Conservation (phyloP, 73 alveolate species). For the Blepharisma stoltei region DNA sequence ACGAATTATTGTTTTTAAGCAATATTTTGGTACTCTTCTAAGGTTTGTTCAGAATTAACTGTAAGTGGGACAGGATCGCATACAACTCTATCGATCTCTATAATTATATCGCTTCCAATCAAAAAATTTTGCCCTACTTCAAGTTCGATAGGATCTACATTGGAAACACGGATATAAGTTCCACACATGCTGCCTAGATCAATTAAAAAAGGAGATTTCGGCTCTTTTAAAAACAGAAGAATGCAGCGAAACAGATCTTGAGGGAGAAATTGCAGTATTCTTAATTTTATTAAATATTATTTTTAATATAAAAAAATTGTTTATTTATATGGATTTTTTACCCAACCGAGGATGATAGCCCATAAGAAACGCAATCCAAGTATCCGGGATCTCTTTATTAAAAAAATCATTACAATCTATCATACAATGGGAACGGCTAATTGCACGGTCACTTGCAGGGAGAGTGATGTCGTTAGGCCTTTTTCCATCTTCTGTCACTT, state of each 20-base stretch:
- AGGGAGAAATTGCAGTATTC: conserved; percentile 43
- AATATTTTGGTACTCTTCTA: too few species aligned
- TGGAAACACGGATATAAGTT: conserved; percentile 45
- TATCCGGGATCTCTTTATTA: conserved; percentile 33
- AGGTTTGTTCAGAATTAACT: too few species aligned
- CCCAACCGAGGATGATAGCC: conserved; percentile 50
- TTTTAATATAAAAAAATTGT: too few species aligned
- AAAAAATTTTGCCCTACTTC: neutral
- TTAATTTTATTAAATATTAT: conserved; percentile 58
- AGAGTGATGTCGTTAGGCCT: conserved; percentile 67
- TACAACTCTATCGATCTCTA: neutral
- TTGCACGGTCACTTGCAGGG: conserved; percentile 63
- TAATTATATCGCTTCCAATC: neutral
- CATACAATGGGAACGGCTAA: conserved; percentile 59
- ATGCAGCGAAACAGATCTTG: conserved; percentile 47
- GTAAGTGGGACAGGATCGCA: neutral
- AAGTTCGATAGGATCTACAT: neutral
- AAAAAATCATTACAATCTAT: conserved; percentile 46
- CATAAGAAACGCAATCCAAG: conserved; percentile 45
- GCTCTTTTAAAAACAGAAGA: conserved; percentile 50
- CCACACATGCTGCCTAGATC: conserved; percentile 72
- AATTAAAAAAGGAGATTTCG: conserved; percentile 39
- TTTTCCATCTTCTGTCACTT: conserved; percentile 55
- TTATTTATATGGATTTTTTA: too few species aligned
- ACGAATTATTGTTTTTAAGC: too few species aligned